phyloP scores from a whole-genome alignment of 2,329 filamentous ascomycete genomes.

The Colletotrichum higginsianum region DNA sequence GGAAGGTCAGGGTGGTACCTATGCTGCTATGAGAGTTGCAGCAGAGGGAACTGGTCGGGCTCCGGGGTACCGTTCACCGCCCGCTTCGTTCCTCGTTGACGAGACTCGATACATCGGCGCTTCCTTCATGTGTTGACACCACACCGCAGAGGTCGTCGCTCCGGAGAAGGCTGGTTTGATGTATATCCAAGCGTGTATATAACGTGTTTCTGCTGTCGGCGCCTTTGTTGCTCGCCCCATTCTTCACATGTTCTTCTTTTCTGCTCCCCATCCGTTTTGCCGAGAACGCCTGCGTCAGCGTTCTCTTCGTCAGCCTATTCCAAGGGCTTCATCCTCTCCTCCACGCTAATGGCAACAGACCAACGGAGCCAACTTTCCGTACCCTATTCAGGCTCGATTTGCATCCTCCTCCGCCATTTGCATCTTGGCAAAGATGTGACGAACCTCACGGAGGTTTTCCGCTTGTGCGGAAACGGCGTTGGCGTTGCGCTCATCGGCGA shows the following conservation, averaged over 20 bases:
- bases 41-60: not conserved
- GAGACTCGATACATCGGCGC: not conserved
- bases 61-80: not conserved
- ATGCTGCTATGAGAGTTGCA: not conserved
- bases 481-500: slow-evolving; percentile 83
- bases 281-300: not conserved
- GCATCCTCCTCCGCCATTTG: slow-evolving; percentile 46
- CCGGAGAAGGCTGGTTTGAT: not conserved
- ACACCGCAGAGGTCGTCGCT: not conserved
- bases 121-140: not conserved
- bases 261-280: not conserved
- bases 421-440: slow-evolving; percentile 78
- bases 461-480: slow-evolving; percentile 70
- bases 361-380: not conserved
- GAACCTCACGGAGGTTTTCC: slow-evolving; percentile 81
- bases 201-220: not conserved
- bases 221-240: not conserved
- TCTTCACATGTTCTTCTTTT: not conserved
- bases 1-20: not conserved
- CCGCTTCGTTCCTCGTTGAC: not conserved
- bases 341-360: not conserved
- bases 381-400: not conserved
- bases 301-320: not conserved
- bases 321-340: not conserved
- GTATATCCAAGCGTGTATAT: not conserved